Base-by-base conservation (phyloP, 2,329 filamentous ascomycete species). In the Alternaria longipes region DNA sequence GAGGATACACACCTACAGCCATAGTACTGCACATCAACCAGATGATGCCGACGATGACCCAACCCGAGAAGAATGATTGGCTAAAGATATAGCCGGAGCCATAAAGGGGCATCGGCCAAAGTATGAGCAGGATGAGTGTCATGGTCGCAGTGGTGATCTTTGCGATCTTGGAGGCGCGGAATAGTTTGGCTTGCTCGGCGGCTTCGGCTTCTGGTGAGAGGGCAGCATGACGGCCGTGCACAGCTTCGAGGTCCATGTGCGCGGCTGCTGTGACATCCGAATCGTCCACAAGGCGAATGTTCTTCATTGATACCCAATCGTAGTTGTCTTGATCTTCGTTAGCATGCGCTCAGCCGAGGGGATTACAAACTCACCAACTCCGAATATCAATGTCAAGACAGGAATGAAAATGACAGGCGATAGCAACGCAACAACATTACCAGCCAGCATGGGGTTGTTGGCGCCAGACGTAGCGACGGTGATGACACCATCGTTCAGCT, bases 91-190 rank as follows among this genome's bases (percentile, higher is more conserved):
- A 97, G 0, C 87, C 86, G 0, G 85, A 85, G 18, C 92, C 93
- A 73, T 95, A 97, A 85, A 97, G 88, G 0, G 93, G 93, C 85
- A 97, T 94, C 0, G 93, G 93, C 93, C 93, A 97, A 16, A 97
- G 85, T 1, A 97, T 84, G 0, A 97, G 81, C 53, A 97, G 83
- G 0, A 88, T 83, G 0, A 97, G 64, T 0, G 91, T 91, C 81
- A 92, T 82, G 60, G 84, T 76, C 2, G 87, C 82, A 1, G 89
- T 91, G 42, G 87, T 77, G 16, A 78, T 80, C 47, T 86, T 83
- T 0, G 87, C 85, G 66, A 87, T 85, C 63, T 81, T 82, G 30
- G 81, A 79, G 8, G 82, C 79, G 12, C 78, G 79, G 38, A 77
- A 66, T 1, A 85, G 77, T 40, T 81, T 78, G 24, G 72, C 73